Base-by-base conservation (phyloP, 2,329 filamentous ascomycete genomes). In the Pseudogymnoascus sp. region DNA sequence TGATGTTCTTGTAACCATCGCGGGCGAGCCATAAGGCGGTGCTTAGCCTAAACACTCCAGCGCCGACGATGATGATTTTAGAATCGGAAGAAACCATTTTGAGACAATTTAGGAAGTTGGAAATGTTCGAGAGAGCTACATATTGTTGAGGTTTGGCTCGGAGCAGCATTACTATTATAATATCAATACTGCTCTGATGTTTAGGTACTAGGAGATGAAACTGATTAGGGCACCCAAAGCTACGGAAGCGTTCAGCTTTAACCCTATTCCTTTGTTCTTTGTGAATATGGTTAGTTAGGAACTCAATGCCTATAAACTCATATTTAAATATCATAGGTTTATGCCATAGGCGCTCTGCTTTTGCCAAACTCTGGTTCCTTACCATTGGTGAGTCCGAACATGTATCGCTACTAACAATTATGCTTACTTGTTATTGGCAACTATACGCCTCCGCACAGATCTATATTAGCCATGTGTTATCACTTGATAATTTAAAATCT, bases 1-100 rank as follows among this genome's bases (percentile, higher is more conserved):
- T 81, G 25, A 83, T 73, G 65, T 79, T 74, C 5, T 19, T 73
- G 69, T 82, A 83, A 3, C 80, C 81, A 10, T 77, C 70, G 60
- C 73, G 71, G 6, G 75, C 75, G 4, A 81, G 74, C 67, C 79
- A 77, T 28, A 80, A 68, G 1, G 79, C 79, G 6, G 25, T 28
- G 25, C 25, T 28, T 28, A 28, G 25, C 25, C 25, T 6, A 28
- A 28, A 28, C 25, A 28, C 25, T 28, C 25, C 25, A 28, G 25
- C 25, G 25, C 25, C 25, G 25, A 28, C 25, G 25, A 28, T 28
- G 77, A 77, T 66, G 48, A 79, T 77, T n/a, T 37, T 37, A 4
- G 36, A 37, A 37, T 6, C 71, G 68, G 16, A n/a, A 14, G 36
- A 37, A 5, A 37, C 11, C 36, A 37, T 37, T 37, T 63, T 62